A percentile compares a stretch with the other conserved stretches of the same genome.
Conservation (phyloP, 1,284 basidiomycete genomes). For the Heterobasidion annosum region DNA sequence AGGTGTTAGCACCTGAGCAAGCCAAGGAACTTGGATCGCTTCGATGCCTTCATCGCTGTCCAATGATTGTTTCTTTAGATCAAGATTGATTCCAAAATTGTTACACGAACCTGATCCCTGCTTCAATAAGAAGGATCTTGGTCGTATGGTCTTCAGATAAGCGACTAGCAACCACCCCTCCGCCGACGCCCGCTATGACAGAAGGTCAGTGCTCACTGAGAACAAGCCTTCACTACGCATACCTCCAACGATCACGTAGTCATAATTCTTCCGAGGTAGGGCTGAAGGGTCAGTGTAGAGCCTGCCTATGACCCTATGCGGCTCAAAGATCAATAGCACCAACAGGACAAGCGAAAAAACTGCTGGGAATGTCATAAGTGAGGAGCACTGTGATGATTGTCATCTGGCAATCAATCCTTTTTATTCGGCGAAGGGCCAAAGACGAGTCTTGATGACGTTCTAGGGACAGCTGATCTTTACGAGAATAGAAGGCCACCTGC, state of each 20-base stretch:
- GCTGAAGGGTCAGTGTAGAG: background rate
- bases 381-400: too few species aligned
- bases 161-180: conserved; percentile 11
- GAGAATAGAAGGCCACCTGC: too few species aligned
- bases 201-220: background rate
- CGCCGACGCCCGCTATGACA: conserved; percentile 6
- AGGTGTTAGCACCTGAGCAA: background rate
- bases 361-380: background rate
- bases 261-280: background rate
- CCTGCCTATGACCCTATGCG: background rate
- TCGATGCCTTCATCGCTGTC: background rate
- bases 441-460: too few species aligned
- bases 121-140: conserved; percentile 15
- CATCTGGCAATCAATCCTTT: too few species aligned
- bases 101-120: background rate
- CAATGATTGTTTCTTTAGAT: background rate
- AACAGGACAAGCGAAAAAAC: background rate
- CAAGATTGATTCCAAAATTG: too few species aligned
- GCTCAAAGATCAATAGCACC: background rate
- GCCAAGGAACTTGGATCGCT: background rate
- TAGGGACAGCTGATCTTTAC: too few species aligned
- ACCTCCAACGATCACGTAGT: background rate
- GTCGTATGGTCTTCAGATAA: conserved; percentile 11
- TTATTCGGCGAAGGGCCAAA: too few species aligned
- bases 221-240: background rate